Percentiles rank a stretch among this genome's conserved stretches.
Conservation (phyloP, 495 filamentous ascomycete species). For the Aspergillus ostianus region DNA sequence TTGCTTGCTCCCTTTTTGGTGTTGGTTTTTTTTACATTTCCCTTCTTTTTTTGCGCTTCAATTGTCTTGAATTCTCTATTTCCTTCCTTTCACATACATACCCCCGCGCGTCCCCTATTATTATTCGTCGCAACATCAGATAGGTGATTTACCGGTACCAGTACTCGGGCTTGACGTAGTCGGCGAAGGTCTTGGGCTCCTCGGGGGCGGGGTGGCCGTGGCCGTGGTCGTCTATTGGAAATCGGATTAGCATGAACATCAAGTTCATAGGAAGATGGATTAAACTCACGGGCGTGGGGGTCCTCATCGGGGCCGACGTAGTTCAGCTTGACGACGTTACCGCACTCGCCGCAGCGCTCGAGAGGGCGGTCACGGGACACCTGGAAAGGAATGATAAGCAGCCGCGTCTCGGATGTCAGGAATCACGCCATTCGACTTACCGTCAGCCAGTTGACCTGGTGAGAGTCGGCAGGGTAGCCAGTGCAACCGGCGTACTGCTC, state of each 20-base stretch:
- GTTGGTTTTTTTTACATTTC: conserved; percentile 4
- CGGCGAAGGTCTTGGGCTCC: conserved; percentile 89
- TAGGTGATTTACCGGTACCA: conserved; percentile 59
- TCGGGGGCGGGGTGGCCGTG: conserved; percentile 56
- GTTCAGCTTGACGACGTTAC: conserved; percentile 92
- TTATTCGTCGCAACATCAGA: conserved; percentile 10
- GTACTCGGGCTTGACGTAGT: conserved; percentile 92
- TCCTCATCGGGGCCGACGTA: conserved; percentile 83
- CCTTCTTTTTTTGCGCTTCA: not conserved
- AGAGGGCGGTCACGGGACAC: conserved; percentile 86
- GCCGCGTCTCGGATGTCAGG: not conserved
- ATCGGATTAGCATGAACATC: conserved; percentile 8
- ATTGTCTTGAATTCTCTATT: conserved; percentile 1
- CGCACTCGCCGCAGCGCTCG: conserved; percentile 94
- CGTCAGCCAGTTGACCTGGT: conserved; percentile 84
- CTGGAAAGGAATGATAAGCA: conserved; percentile 36
- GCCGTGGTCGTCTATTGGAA: conserved; percentile 42
- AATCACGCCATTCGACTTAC: conserved; percentile 49
- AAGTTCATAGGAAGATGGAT: not conserved
- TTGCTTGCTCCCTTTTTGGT: too few species aligned
- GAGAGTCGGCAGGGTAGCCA: conserved; percentile 86
- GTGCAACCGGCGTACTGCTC: conserved; percentile 98
- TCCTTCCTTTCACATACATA: conserved; percentile 6
- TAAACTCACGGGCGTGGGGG: conserved; percentile 50
- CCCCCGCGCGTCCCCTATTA: conserved; percentile 16